Evolutionary conservation across 1,139 yeast genomes (phyloP), one percentile per base, ranked within the genome.

Genomic region (Blastobotrys apis): DNA sequence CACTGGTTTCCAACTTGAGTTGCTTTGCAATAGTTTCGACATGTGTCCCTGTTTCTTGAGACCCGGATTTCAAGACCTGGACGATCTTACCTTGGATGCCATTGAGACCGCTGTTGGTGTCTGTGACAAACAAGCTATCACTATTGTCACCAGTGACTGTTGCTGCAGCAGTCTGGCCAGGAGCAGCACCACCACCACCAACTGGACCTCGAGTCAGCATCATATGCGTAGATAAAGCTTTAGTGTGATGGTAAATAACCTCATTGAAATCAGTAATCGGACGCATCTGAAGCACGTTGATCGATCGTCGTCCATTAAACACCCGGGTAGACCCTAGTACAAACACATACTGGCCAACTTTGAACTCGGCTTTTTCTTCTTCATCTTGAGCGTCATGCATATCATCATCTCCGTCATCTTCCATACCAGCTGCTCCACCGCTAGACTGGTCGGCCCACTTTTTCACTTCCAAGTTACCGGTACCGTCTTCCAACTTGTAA

Each of bases 401-500:
- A 5, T 42, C 43, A 22, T 46, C 46, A 17, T 44, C 47, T 13
- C 40, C 50, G n/a, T 41, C 62, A 12, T 57, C 54, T 4, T 53
- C 58, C 27, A 45, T 56, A 4, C 56, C 61, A 16, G 53, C 63
- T 15, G 63, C 54, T 32, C 56, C 58, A n/a, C n/a, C n/a, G n/a
- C n/a, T n/a, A 0, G 69, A 62, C 4, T 67, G 52, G 37, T 48
- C 39, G 15, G 34, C 37, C 53, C 53, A 85, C 53, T 75, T 74
- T 54, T 84, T 75, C 34, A 84, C 74, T 37, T 83, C 87, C 19
- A 81, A 68, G 3, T 79, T 71, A 0, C 94, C 95, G 0, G 96
- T 84, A 3, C 95, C 95, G 60, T 90, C 97, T 57, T 87, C 95
- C 17, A 87, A 60, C 22, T 81, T 75, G 47, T 84, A 64, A 12